phyloP scores from a whole-genome alignment of 2,329 filamentous ascomycete species.

The Aspergillus sp. region DNA sequence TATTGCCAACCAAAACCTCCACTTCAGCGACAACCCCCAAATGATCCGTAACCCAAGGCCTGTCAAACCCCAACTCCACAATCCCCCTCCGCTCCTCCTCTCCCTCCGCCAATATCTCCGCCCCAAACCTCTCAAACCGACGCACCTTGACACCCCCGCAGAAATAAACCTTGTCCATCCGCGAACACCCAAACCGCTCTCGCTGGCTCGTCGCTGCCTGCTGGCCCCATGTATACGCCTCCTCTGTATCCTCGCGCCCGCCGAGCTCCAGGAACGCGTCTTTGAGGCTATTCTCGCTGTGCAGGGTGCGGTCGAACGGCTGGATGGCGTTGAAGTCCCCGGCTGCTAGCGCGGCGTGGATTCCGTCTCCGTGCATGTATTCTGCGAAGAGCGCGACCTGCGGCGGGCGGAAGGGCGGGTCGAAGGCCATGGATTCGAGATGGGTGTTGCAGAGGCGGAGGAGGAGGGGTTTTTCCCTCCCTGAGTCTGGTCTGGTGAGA shows the following conservation, averaged over 20 bases:
- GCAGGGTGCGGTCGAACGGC: constrained; percentile 6
- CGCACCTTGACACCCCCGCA: not conserved
- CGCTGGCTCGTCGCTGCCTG: constrained; percentile 3
- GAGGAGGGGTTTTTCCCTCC: not conserved
- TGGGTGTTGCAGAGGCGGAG: constrained; percentile 11
- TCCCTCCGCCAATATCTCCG: not conserved
- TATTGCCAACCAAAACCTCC: too few species aligned
- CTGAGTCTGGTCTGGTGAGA: not conserved
- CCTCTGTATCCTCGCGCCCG: constrained; percentile 3
- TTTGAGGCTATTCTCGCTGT: constrained; percentile 4
- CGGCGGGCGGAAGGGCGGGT: constrained; percentile 1
- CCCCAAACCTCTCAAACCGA: constrained; percentile 8
- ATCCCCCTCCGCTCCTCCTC: not conserved
- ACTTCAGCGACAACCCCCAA: constrained; percentile 5
- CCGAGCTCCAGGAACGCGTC: constrained; percentile 11
- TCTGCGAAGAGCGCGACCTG: constrained; percentile 5
- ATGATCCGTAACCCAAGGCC: constrained; percentile 15
- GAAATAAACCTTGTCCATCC: constrained; percentile 15
- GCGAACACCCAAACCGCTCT: constrained; percentile 6
- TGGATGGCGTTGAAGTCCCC: constrained; percentile 15
- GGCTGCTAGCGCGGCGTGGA: not conserved
- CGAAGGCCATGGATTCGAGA: constrained; percentile 6
- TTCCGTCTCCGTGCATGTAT: not conserved
- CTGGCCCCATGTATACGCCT: constrained; percentile 14
- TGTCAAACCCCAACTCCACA: constrained; percentile 8